Base-by-base conservation (phyloP, 352 stramenopile genomes). In the Phytophthora litchii region DNA sequence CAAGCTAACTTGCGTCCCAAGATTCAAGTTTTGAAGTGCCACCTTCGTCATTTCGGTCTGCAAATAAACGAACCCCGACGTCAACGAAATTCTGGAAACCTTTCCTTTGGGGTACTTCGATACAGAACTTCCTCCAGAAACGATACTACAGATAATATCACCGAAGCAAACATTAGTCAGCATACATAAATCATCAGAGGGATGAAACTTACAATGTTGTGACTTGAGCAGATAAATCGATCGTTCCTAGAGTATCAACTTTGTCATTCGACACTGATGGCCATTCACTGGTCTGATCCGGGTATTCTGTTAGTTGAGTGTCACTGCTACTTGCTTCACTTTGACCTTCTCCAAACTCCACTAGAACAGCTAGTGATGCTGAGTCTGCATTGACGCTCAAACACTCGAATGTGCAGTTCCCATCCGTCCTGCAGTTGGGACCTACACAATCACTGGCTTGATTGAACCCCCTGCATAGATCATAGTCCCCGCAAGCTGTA, bases 341-440 rank as follows among this genome's bases (percentile, higher is more conserved):
- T 23, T 42, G 17, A 32, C 43, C 64, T 13, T 56, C 43, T 3
- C 50, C 60, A 49, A 74, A 74, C 10, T 36, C 25, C 49, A 74
- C 47, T 4, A 67, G 41, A 6, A 74, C 51, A 9, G 34, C 12
- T 20, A 64, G 17, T 20, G 35, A 54, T 17, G 48, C 31, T n/a
- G 48, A 48, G 17, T 47, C 40, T 9, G 23, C 41, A 23, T 69
- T 36, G 7, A 63, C 47, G 4, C n/a, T 46, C 27, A 60, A 19
- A 45, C 61, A 64, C 25, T 64, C 37, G 43, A 54, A 64, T 11
- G 48, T 60, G 54, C 61, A 70, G 31, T 55, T 54, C 13, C 31
- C 54, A 36, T 52, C 47, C 16, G 51, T 49, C 27, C 45, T 54
- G 32, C 54, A 70, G 16, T 35, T 32, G 14, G 61, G 51, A 5